Evolutionary conservation across 768 basidiomycete genomes (phyloP).

Genomic region (Pulveroboletus sp.): DNA sequence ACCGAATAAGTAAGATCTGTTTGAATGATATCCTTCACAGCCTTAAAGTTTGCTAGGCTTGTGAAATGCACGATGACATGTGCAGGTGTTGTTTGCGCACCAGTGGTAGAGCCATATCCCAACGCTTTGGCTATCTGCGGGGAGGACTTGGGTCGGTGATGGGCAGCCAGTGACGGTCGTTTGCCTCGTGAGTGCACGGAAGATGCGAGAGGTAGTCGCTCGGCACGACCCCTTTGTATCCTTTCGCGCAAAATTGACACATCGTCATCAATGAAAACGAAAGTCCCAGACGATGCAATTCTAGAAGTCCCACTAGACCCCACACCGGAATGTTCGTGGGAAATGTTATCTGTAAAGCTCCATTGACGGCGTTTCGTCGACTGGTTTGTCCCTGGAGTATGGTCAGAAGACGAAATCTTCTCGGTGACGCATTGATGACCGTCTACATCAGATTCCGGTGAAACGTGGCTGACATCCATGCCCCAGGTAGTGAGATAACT

Average conservation of each 20-base stretch:
- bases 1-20: conserved; percentile 42
- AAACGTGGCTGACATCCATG: conserved; percentile 83
- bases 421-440: conserved; percentile 21
- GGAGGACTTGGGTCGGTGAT: conserved; percentile 76
- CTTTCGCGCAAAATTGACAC: conserved; percentile 73
- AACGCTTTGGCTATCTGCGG: conserved; percentile 66
- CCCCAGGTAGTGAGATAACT: conserved; percentile 94
- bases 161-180: conserved; percentile 60
- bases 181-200: conserved; percentile 44
- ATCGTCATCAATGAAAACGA: conserved; percentile 93
- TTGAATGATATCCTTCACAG: conserved; percentile 81
- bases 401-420: conserved; percentile 8
- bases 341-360: conserved; percentile 11
- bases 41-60: conserved; percentile 82
- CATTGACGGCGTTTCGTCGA: conserved; percentile 22
- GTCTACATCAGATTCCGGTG: conserved; percentile 53
- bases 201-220: conserved; percentile 38
- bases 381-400: conserved; percentile 2
- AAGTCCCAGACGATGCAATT: conserved; percentile 38
- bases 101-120: conserved; percentile 32
- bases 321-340: conserved; percentile 18
- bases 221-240: conserved; percentile 61
- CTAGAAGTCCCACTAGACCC: conserved; percentile 23
- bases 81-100: conserved; percentile 30
- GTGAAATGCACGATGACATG: conserved; percentile 79